Evolutionary conservation across 495 filamentous ascomycete species (phyloP), one percentile per base, ranked within the genome.

Genomic region (Jackrogersella minutella): DNA sequence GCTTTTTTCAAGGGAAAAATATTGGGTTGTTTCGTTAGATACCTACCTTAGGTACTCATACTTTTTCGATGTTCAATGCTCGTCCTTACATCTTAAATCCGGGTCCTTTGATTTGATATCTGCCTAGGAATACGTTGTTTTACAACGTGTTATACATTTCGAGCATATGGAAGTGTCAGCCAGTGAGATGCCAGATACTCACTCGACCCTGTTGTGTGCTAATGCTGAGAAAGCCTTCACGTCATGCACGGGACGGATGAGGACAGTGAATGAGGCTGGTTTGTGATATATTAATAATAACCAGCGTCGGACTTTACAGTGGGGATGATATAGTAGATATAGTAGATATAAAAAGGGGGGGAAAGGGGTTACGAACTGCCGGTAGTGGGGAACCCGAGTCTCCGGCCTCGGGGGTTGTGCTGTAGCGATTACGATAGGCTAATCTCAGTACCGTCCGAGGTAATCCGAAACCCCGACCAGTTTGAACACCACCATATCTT

Each of bases 381-480:
- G 66, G 50, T 56, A 43, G 60, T 64, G 66, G 66, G 60, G 61
- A 69, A 43, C 37, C 66, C 54, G 54, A 58, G 2, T 16, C 61
- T 69, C 66, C 66, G 66, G 56, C 51, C 54, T 69, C 66, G 66
- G 66, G 59, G 66, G 66, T 46, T 47, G 43, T 19, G 24, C 58
- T 52, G 9, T 17, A 62, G 51, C 57, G 51, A 61, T 13, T 21
- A 19, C 40, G 66, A 69, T 60, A 69, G 66, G 66, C 66, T 69
- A 69, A 69, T 61, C 24, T 14, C 47, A 57, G 14, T 57, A 31
- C 55, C 61, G 55, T 50, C 66, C 66, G 66, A 69, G 60, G 61
- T 69, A 57, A 69, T 55, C 66, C 66, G 66, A 69, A 50, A 60
- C 56, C 56, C 66, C 66, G 66, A 69, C 22, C 28, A 37, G 13